phyloP scores from a whole-genome alignment of 2,329 filamentous ascomycete genomes.

The Catunica adiposa region DNA sequence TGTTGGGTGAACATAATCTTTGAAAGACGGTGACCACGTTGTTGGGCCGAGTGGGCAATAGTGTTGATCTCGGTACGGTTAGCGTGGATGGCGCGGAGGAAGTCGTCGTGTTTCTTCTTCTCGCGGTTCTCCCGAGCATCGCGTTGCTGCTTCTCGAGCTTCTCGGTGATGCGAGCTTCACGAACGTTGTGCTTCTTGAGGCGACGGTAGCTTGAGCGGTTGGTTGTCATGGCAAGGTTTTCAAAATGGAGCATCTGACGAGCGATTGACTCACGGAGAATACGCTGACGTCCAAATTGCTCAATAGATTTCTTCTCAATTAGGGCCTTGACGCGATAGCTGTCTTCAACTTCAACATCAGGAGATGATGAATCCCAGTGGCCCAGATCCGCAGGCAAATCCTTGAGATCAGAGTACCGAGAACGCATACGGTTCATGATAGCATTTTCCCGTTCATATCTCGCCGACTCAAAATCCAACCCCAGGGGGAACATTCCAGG shows the following conservation, averaged over 20 bases:
- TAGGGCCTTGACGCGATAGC: constrained; percentile 70
- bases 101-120: constrained; percentile 93
- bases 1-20: constrained; percentile 81
- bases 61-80: constrained; percentile 66
- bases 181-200: constrained; percentile 95
- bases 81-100: constrained; percentile 69
- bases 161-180: constrained; percentile 94
- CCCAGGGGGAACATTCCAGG: constrained; percentile 80
- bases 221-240: constrained; percentile 93
- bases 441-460: constrained; percentile 73
- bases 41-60: constrained; percentile 48
- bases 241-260: constrained; percentile 90
- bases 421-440: constrained; percentile 81
- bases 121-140: constrained; percentile 91
- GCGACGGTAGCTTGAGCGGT: constrained; percentile 74
- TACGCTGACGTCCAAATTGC: constrained; percentile 74
- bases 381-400: constrained; percentile 67
- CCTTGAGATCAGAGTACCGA: constrained; percentile 68
- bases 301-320: constrained; percentile 91
- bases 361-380: constrained; percentile 71
- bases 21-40: constrained; percentile 70
- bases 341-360: constrained; percentile 53
- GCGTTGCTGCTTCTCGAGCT: constrained; percentile 95
- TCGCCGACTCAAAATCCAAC: constrained; percentile 69
- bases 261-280: constrained; percentile 71